phyloP scores from a whole-genome alignment of 1,284 basidiomycete genomes.

The Dichomitus squalens region DNA sequence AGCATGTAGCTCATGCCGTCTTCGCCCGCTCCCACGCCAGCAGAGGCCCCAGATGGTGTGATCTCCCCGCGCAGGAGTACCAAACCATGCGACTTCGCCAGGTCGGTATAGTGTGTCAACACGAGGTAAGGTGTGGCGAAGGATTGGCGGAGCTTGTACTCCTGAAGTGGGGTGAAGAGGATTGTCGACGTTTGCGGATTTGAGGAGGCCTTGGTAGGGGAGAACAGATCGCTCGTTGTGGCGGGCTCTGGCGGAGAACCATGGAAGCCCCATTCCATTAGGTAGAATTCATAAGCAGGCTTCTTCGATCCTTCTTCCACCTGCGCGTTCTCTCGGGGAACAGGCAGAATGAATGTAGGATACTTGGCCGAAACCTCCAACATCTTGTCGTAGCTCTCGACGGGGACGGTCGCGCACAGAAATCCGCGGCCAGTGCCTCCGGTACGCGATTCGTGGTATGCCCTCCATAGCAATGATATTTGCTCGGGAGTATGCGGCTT shows the following conservation, averaged over 20 bases:
- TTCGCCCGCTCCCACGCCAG: constrained; percentile 23
- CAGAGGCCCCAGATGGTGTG: constrained; percentile 62
- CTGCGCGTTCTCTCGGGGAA: constrained; percentile 53
- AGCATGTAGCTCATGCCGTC: constrained; percentile 56
- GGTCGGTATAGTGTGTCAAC: constrained; percentile 91
- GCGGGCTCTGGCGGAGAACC: constrained; percentile 57
- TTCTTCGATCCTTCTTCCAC: constrained; percentile 32
- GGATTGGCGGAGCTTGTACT: constrained; percentile 87
- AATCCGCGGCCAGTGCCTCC: constrained; percentile 79
- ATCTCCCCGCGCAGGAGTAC: constrained; percentile 94
- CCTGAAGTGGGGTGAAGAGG: constrained; percentile 92
- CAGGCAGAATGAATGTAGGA: constrained; percentile 78
- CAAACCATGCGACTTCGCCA: constrained; percentile 77
- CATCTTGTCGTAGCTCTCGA: constrained; percentile 77
- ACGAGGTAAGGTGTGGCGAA: constrained; percentile 93
- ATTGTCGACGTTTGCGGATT: constrained; percentile 68
- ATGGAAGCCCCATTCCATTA: constrained; percentile 86
- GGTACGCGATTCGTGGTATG: constrained; percentile 81
- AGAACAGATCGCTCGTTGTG: constrained; percentile 43
- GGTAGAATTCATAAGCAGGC: constrained; percentile 82
- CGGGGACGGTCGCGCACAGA: constrained; percentile 79
- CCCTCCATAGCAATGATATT: constrained; percentile 84
- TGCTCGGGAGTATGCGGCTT: constrained; percentile 73
- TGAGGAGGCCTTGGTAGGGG: constrained; percentile 33
- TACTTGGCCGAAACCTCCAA: constrained; percentile 60